A percentile compares a stretch with the other conserved stretches of the same genome.
Evolutionary conservation across 768 basidiomycete genomes (phyloP).

Genomic region (Mycena kentingensis): DNA sequence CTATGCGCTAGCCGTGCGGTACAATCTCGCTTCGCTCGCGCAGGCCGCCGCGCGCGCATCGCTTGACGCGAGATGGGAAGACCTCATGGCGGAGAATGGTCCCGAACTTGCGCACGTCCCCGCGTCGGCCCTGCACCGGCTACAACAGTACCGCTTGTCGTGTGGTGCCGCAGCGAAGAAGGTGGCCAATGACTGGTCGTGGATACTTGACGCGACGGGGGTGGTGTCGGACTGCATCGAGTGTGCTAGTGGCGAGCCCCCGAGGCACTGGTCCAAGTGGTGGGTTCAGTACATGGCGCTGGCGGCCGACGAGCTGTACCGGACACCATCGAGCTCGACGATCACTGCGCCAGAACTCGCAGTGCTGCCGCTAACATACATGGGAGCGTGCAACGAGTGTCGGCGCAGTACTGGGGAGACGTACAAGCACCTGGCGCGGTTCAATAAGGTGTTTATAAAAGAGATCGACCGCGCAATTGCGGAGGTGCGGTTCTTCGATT

Average conservation of each 20-base stretch:
- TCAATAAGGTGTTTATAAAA: slow-evolving; percentile 9
- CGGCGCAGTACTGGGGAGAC: slow-evolving; percentile 11
- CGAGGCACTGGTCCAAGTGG: slow-evolving; percentile 18
- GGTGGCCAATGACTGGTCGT: slow-evolving; percentile 9
- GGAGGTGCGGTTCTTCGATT: slow-evolving; percentile 13
- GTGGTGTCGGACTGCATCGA: slow-evolving; percentile 7
- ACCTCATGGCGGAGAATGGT: slow-evolving; percentile 37
- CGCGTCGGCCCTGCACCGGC: slow-evolving; percentile 37
- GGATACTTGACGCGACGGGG: slow-evolving; percentile 13
- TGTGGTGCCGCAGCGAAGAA: slow-evolving; percentile 14
- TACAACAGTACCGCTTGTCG: slow-evolving; percentile 21
- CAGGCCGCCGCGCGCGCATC: slow-evolving; percentile 38
- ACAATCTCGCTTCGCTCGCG: slow-evolving; percentile 35
- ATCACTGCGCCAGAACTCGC: slow-evolving; percentile 11
- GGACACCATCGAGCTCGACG: slow-evolving; percentile 9
- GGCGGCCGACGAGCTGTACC: slow-evolving; percentile 12
- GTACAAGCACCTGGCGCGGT: slow-evolving; percentile 2
- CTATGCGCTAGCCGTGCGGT: slow-evolving; percentile 43
- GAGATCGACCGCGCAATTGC: slow-evolving; percentile 8
- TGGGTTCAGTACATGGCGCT: slow-evolving; percentile 16
- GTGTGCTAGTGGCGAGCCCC: slow-evolving; percentile 13
- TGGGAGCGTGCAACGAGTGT: slow-evolving; percentile 8
- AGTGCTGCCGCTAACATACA: slow-evolving; percentile 4
- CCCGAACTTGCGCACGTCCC: slow-evolving; percentile 41
- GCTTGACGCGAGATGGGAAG: slow-evolving; percentile 25